Conservation (phyloP, 352 stramenopile species). For the Aphanomyces cochlioides region DNA sequence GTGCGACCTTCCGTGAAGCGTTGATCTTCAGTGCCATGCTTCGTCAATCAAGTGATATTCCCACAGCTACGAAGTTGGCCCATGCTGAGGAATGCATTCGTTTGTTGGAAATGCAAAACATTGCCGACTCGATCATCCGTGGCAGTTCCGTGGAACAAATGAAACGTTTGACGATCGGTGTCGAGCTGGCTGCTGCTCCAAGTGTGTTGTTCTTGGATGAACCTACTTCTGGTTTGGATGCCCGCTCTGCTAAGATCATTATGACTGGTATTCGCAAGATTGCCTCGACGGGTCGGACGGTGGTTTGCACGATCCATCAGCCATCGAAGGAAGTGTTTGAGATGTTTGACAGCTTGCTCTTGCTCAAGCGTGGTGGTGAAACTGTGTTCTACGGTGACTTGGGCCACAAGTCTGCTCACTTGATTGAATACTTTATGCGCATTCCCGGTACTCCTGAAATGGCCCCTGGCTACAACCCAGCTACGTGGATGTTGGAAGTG, state of each 20-base stretch:
- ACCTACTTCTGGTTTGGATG: slow-evolving; percentile 84
- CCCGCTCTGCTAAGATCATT: slow-evolving; percentile 80
- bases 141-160: slow-evolving; percentile 54
- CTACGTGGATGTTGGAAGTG: slow-evolving; percentile 65
- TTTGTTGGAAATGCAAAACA: slow-evolving; percentile 43
- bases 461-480: slow-evolving; percentile 54
- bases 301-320: slow-evolving; percentile 92
- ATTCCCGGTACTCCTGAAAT: slow-evolving; percentile 46
- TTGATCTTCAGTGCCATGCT: slow-evolving; percentile 88
- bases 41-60: slow-evolving; percentile 42
- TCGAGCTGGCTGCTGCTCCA: slow-evolving; percentile 86
- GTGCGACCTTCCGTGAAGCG: slow-evolving; percentile 83
- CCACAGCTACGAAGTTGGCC: slow-evolving; percentile 40
- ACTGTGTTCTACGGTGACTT: slow-evolving; percentile 60
- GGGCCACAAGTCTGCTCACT: slow-evolving; percentile 38
- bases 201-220: slow-evolving; percentile 88
- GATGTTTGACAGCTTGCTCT: slow-evolving; percentile 79
- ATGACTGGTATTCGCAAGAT: slow-evolving; percentile 87
- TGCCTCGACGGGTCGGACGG: slow-evolving; percentile 58
- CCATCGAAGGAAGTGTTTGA: slow-evolving; percentile 85
- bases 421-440: slow-evolving; percentile 55
- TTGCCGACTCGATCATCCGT: slow-evolving; percentile 57
- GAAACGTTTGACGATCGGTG: slow-evolving; percentile 74
- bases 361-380: slow-evolving; percentile 59
- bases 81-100: slow-evolving; percentile 51